Base-by-base conservation (phyloP, 1,284 basidiomycete genomes). In the Stygiomarasmius scandens region DNA sequence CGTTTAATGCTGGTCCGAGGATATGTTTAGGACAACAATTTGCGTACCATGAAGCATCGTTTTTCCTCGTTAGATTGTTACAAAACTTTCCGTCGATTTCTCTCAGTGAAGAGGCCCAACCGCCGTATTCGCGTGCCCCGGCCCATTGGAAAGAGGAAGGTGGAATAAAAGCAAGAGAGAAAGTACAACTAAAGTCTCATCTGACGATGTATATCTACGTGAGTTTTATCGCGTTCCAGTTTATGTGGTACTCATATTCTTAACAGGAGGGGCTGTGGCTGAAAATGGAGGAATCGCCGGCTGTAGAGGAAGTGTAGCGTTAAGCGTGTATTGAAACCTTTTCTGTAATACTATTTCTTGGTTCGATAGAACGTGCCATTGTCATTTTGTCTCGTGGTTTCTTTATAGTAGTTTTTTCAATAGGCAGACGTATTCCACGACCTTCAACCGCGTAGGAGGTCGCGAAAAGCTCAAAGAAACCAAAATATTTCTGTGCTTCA, bases 11-110 rank as follows among this genome's bases (percentile, higher is more conserved):
- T 0, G 82, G 82, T 1, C 80, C 80, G 3, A 70, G 83, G 2
- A 84, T 85, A 54, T 86, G 84, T 63, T 74, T 87, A 2, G 84
- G 85, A 2, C 84, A 87, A 67, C 82, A 82, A 70, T 77, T 76
- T 53, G 73, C 74, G 1, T 77, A 77, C 59, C 69, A 77, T 38
- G 76, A 77, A 60, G 64, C 69, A 5, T 75, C 80, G 27, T 49
- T 32, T 25, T 29, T 32, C 41, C 3, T 32, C 29, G 24, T 46
- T 27, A 1, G 74, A 11, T 64, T 76, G 2, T 60, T 78, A 10
- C 84, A 86, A 66, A 71, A 63, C 12, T 85, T 85, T 65, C 71
- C 74, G 1, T 61, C 57, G 0, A 77, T 87, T 56, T 65, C 60
- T 2, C 67, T 85, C 2, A 81, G 72, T 1, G 71, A 64, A 20